Percentiles rank a stretch among this genome's conserved stretches.
Conservation (phyloP, 202 grass and related monocot genomes). For the Bolboschoenoplectus hybrid region DNA sequence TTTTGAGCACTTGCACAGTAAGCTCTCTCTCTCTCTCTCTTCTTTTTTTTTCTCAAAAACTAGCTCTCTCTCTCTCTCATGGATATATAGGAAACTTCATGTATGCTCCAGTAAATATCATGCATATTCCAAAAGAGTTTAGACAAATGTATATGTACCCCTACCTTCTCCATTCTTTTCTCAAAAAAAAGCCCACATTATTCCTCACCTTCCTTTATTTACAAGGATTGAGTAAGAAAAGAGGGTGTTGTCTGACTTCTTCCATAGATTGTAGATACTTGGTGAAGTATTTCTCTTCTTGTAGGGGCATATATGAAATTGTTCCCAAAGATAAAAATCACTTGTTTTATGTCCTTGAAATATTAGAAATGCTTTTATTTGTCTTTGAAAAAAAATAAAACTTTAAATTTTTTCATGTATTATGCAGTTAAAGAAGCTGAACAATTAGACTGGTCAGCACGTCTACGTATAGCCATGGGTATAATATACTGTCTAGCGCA, state of each 20-base stretch:
- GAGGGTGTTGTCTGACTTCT: not conserved
- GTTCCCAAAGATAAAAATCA: not conserved
- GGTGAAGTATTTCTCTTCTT: not conserved
- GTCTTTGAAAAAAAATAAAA: not conserved
- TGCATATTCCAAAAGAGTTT: not conserved
- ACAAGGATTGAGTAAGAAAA: not conserved
- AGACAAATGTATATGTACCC: conserved; percentile 6
- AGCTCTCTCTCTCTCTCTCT: conserved; percentile 24
- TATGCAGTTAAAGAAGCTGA: conserved; percentile 86
- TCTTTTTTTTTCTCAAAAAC: too few species aligned
- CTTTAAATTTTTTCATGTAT: not conserved
- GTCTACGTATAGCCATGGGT: conserved; percentile 74
- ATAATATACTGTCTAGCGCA: conserved; percentile 76
- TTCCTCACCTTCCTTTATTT: not conserved
- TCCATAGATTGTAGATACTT: not conserved
- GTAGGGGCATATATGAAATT: conserved; percentile 11
- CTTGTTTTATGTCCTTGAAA: not conserved
- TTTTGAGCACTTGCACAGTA: conserved; percentile 96
- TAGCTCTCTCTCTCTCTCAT: not conserved
- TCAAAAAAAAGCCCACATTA: not conserved
- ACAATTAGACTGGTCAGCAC: conserved; percentile 65
- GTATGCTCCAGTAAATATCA: not conserved
- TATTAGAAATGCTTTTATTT: conserved; percentile 27
- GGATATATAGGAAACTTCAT: not conserved
- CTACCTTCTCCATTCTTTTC: not conserved